Evolutionary conservation across 2,329 filamentous ascomycete species (phyloP), one percentile per base, ranked within the genome.

Genomic region (Lasiodiplodia theobromae): DNA sequence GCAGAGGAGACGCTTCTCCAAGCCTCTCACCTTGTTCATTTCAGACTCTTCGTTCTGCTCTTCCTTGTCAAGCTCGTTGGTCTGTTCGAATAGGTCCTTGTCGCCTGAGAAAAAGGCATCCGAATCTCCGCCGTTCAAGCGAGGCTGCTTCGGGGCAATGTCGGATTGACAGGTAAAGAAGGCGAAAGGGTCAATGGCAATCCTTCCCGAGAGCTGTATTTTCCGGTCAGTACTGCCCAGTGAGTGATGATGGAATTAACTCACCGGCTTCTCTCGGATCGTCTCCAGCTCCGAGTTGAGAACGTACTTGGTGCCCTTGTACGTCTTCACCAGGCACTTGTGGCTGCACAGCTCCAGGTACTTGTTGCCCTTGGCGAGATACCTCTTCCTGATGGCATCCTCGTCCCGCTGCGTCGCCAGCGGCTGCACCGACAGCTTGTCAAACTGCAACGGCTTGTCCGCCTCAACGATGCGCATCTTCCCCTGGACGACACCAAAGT

Each of bases 21-120:
- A 65, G 12, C 68, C 64, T 21, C 18, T 53, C 38, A 58, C 12
- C 4, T 73, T 71, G 5, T 86, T 14, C 85, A 84, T 23, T 71
- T 67, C 63, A 74, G 80, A 0, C 34, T 23, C 57, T 73, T 44
- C 21, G 77, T 76, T 4, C 70, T 72, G 2, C 77, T 71, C 38
- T 74, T 76, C 49, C 75, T 63, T 51, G 67, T 68, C 28, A 37
- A 68, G 3, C 72, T 74, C 25, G 34, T 21, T 38, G 2, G 10
- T 11, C 8, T 21, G 11, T 7, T 57, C 8, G 31, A 57, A 57
- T n/a, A 12, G 18, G 2, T 21, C 8, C 8, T 21, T 11, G 31
- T 37, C 34, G 8, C 54, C 54, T 5, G 54, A 57, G 54, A 38
- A 57, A 14, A 57, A 57, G 7, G 54, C 31, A 23, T 57, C 18